Evolutionary conservation across 2,329 filamentous ascomycete species (phyloP), one percentile per base, ranked within the genome.

Genomic region (Tolypocladium capitatum): DNA sequence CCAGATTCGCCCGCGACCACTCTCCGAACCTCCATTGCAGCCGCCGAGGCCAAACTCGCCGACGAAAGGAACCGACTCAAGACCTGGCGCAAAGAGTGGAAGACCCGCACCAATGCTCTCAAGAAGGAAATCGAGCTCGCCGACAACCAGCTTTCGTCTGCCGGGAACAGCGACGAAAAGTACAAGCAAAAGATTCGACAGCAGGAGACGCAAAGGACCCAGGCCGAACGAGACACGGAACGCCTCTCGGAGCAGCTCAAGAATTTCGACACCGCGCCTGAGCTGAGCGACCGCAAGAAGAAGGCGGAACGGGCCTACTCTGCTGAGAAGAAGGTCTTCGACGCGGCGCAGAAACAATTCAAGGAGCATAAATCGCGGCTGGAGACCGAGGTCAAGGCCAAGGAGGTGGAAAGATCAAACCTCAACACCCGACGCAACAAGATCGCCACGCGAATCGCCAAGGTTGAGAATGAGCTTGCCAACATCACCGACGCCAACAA

Each of bases 1-100:
- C 84, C 85, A 27, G 83, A 86, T 52, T 90, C 85, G 13, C 86
- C 86, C 3, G 81, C 80, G 10, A 86, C 84, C 10, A 90, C 85
- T 2, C 72, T 91, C 35, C 82, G 80, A 61, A 85, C 84, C 30
- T 88, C 85, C 2, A 87, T 90, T 55, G 78, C 78, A 43, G 78
- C 82, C 11, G 79, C 83, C 44, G 83, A 89, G 59, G 72, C 75
- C 49, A 86, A 83, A 62, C 71, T 89, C 31, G 70, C 76, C 24
- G 84, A 89, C 51, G 80, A 84, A 57, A 82, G 80, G 56, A 73
- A 76, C 50, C 77, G 78, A 46, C 75, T 86, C 55, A 87, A 86
- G 68, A 75, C 78, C 33, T 73, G 77, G 51, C 82, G 84, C 52
- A 86, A 85, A 62, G 85, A 90, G 50, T 85, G 86, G 66, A 84